Evolutionary conservation across 371 early-diverging fungal genomes (phyloP).

Genomic region (Apophysomyces trapeziformis): DNA sequence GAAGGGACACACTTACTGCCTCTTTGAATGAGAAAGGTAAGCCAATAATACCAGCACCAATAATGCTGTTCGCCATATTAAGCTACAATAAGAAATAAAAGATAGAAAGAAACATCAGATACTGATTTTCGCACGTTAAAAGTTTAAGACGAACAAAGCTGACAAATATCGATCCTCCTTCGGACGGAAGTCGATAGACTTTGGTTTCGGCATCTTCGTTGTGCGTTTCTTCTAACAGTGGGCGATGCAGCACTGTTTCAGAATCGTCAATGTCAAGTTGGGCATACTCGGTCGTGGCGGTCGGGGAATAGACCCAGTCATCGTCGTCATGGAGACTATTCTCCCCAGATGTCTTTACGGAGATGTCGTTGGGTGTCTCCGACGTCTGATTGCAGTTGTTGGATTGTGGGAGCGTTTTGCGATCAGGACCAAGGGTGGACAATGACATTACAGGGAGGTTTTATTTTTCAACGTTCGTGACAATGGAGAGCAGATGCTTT

Average conservation of each 20-base stretch:
- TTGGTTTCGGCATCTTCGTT: constrained; percentile 29
- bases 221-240: constrained; percentile 17
- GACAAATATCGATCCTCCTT: constrained; percentile 50
- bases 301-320: constrained; percentile 12
- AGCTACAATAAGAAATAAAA: constrained; percentile 49
- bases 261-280: constrained; percentile 48
- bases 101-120: background rate
- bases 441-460: background rate
- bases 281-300: constrained; percentile 32
- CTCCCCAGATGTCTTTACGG: background rate
- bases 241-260: constrained; percentile 21
- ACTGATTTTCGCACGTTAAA: constrained; percentile 11
- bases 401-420: background rate
- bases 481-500: background rate
- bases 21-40: constrained; percentile 67
- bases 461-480: background rate
- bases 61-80: constrained; percentile 80
- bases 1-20: constrained; percentile 41
- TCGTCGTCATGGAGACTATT: constrained; percentile 11
- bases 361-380: background rate
- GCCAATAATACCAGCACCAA: constrained; percentile 77
- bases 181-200: constrained; percentile 42
- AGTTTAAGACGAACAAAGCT: constrained; percentile 42
- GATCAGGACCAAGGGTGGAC: background rate
- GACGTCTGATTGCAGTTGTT: background rate